Conservation (phyloP, 2,329 filamentous ascomycete species). For the Coleophoma cylindrospora region DNA sequence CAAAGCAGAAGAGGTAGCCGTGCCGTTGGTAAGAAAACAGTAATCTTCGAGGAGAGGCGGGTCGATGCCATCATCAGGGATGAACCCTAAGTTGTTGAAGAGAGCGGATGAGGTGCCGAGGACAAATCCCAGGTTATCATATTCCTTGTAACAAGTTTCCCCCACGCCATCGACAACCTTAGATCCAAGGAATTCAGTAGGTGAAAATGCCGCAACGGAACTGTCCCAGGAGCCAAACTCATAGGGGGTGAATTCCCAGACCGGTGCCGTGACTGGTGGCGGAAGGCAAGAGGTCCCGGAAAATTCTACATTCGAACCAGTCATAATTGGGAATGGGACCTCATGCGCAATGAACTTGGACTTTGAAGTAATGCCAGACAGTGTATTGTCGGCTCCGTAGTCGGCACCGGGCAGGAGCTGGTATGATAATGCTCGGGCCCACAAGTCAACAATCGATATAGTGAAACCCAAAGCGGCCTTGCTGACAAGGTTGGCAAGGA, state of each 20-base stretch:
- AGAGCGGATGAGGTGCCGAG: constrained; percentile 36
- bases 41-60: constrained; percentile 4
- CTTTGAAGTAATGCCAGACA: constrained; percentile 2
- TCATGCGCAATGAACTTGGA: constrained; percentile 6
- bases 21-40: constrained; percentile 1
- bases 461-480: constrained; percentile 22
- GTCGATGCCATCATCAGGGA: constrained; percentile 10
- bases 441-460: constrained; percentile 10
- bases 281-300: constrained; percentile 9
- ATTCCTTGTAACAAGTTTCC: constrained; percentile 38
- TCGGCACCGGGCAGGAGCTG: constrained; percentile 5
- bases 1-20: not conserved
- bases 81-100: constrained; percentile 25
- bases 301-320: constrained; percentile 11
- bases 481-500: constrained; percentile 11
- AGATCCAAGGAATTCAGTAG: constrained; percentile 35
- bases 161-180: constrained; percentile 23
- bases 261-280: constrained; percentile 21
- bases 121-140: constrained; percentile 40
- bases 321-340: constrained; percentile 16
- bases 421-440: constrained; percentile 8
- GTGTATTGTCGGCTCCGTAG: constrained; percentile 4
- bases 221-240: constrained; percentile 41
- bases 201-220: constrained; percentile 32
- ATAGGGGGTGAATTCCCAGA: constrained; percentile 39